Evolutionary conservation across 1,284 basidiomycete genomes (phyloP), one percentile per base, ranked within the genome.

Genomic region (Cryptococcus sp.): DNA sequence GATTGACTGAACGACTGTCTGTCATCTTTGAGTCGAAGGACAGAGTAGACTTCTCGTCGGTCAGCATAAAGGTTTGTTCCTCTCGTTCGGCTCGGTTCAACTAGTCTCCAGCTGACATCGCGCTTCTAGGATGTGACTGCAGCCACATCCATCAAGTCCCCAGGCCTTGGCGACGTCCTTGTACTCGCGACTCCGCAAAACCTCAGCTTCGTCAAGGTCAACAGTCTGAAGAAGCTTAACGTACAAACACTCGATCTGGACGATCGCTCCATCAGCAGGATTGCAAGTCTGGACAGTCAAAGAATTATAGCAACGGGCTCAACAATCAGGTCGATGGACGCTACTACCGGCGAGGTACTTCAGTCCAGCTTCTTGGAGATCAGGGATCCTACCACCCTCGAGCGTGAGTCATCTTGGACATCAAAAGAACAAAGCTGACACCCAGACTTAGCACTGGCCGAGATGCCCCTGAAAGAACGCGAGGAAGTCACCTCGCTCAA

Each of bases 161-260:
- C 70, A 6, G 65, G 70, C 3, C 85, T 85, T 70, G 78, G 79
- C 10, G 80, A 82, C 3, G 85, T 85, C 3, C 71, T 91, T 7
- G 72, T 88, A 13, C 73, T 91, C 19, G 85, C 85, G 2, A 83
- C 84, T 1, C 68, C 81, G 0, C 81, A 81, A 4, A 81, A 84
- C 0, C 74, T 93, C 10, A 75, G 84, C 48, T 84, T 93, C 46
- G 88, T 88, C 11, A 81, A 80, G 17, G 81, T 91, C 16, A 80
- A 81, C n/a, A 85, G 87, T 56, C 79, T 91, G 11, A 87, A 90
- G 68, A 90, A 90, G 78, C 83, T 92, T 73, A 89, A 93, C 65
- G 87, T 93, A 41, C 85, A 87, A 61, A 85, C 89, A 35, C 88
- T 91, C 25, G 81, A 85, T 35, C 76, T 91, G 4, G 89, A 88